Base-by-base conservation (phyloP, 495 filamentous ascomycete genomes). In the Ascobolus immersus region DNA sequence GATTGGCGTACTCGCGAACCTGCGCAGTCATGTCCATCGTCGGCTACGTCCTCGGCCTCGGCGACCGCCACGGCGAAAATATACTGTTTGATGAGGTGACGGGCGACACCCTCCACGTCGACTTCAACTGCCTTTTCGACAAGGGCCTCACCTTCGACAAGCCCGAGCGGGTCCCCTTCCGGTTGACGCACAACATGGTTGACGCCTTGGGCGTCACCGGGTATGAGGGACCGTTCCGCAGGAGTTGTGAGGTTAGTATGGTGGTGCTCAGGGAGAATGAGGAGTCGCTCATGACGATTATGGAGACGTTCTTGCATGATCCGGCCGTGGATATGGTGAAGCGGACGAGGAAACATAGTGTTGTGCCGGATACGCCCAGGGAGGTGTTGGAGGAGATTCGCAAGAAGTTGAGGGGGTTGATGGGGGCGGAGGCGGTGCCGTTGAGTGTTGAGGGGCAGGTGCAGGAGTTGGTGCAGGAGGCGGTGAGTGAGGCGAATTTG, bases 71-170 rank as follows among this genome's bases (percentile, higher is more conserved):
- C 52, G 82, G 82, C 35, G 86, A 94, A 54, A 99, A 99, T 51
- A 77, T 99, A 32, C 64, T 92, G 21, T 77, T 94, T 31, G 81
- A 94, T 51, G 79, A 92, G 61, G 71, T 73, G 22, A 89, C 80
- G 39, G 86, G 89, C 28, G 89, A 90, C 35, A 70, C 89, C 17
- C 70, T 94, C 46, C 86, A 99, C 54, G 86, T 99, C 32, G 86
- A 99, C 55, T 99, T 99, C 64, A 99, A 99, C 55, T 99, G 86
- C 55, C 73, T 99, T 14, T 99, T 99, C 52, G 89, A 99, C 59
- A 99, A 94, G 57, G 86, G 89, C 7, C 66, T 84, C 38, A 92
- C 81, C 0, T 94, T 99, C 44, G 75, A 79, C 38, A 82, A 84
- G 57, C 84, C 86, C 0, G 86, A 99, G 50, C 58, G 73, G 29